Base-by-base conservation (phyloP, 106 monocot genomes). In the Dendrobium officinale region DNA sequence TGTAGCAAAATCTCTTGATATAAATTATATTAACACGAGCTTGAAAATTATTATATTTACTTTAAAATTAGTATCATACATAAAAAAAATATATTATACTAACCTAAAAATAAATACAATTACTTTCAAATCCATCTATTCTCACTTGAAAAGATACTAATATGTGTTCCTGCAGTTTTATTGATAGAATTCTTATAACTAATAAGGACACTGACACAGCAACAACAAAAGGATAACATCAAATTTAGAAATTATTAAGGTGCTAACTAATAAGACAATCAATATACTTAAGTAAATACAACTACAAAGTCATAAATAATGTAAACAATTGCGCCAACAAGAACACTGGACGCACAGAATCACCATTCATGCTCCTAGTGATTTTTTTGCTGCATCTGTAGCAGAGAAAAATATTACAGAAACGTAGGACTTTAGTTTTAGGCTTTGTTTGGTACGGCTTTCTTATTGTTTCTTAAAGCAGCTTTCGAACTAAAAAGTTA, bases 271-370 rank as follows among this genome's bases (percentile, higher is more conserved):
- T 66, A 66, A 66, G 64, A 66, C 5, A 66, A 66, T 26, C 9
- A 66, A 66, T 66, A 37, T 70, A 70, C 33, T 37, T 4, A 70
- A 37, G 70, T 33, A 37, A 66, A 70, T 37, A 70, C 37, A 37
- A 16, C 15, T 13, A 70, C 70, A 29, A 67, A 67, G 70, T 70
- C 70, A 37, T 70, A 70, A 70, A 70, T 70, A 70, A 70, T 70
- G 2, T 70, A 70, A 70, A 29, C 37, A 70, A 70, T 33, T 70
- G 70, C 9, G 5, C 27, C 24, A 61, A 37, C 70, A 16, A 51
- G 51, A 15, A 51, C 51, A 51, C 13, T 2, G 15, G 51, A 24
- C 24, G 64, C 64, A 22, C 24, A 66, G 64, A 66, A 26, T 37
- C 22, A 6, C 64, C 64, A 10, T 9, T 26, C 22, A 1, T 33